Evolutionary conservation across 768 basidiomycete genomes (phyloP).

Genomic region (Hortiboletus campestris): DNA sequence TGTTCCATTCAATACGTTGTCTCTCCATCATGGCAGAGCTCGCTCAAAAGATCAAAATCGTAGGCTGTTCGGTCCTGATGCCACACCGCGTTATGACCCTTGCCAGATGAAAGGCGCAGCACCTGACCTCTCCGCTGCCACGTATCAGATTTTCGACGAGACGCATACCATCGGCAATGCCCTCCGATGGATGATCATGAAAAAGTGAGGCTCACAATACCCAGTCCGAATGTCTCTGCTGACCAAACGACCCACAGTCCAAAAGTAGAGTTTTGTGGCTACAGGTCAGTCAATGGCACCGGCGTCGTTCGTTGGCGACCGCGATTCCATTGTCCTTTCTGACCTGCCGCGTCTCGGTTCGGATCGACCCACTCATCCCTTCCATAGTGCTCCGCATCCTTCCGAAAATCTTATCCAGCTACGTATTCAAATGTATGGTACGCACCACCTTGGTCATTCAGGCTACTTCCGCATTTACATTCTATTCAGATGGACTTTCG

Average conservation of each 20-base stretch:
- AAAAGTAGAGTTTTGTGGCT: conserved; percentile 97
- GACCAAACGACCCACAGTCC: conserved; percentile 58
- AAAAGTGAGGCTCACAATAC: conserved; percentile 65
- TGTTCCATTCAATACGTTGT: not conserved
- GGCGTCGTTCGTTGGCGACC: not conserved
- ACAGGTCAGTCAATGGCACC: conserved; percentile 58
- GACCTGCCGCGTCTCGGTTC: not conserved
- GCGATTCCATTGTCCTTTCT: conserved; percentile 15
- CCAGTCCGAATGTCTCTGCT: not conserved
- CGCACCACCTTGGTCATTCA: conserved; percentile 31
- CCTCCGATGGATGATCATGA: conserved; percentile 98
- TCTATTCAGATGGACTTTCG: conserved; percentile 72
- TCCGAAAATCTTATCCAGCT: conserved; percentile 96
- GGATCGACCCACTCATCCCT: not conserved
- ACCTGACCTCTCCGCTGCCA: conserved; percentile 81
- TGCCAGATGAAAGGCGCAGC: conserved; percentile 81
- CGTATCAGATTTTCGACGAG: conserved; percentile 91
- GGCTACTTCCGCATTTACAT: not conserved
- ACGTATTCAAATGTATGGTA: conserved; percentile 99
- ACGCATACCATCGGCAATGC: conserved; percentile 96
- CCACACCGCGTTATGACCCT: conserved; percentile 9
- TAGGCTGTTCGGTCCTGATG: conserved; percentile 11
- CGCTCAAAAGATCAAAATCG: conserved; percentile 33
- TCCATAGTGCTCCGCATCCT: conserved; percentile 70
- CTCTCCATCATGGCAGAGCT: conserved; percentile 26